Percentiles rank a stretch among this genome's conserved stretches.
phyloP scores from a whole-genome alignment of 1,284 basidiomycete species.

The Irpex sp. region DNA sequence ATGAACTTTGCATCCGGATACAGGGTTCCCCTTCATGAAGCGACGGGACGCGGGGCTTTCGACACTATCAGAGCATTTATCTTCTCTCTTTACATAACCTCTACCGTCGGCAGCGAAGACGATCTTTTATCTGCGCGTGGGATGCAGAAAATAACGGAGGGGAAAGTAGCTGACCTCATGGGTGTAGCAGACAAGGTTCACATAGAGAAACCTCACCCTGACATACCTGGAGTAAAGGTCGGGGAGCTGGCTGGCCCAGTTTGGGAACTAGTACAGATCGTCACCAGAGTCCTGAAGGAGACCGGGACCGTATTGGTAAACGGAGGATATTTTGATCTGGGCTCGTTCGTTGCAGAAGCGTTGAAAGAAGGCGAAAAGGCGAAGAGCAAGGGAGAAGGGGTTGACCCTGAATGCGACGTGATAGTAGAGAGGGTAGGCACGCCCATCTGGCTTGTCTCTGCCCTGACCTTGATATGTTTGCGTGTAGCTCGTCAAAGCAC shows the following conservation, averaged over 20 bases:
- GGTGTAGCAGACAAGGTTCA: slow-evolving; percentile 54
- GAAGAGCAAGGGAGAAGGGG: slow-evolving; percentile 25
- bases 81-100: slow-evolving; percentile 68
- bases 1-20: slow-evolving; percentile 83
- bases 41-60: slow-evolving; percentile 74
- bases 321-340: slow-evolving; percentile 67
- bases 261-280: slow-evolving; percentile 67
- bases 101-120: slow-evolving; percentile 44
- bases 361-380: slow-evolving; percentile 52
- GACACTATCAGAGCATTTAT: slow-evolving; percentile 73
- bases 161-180: slow-evolving; percentile 71
- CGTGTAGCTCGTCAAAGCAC: slow-evolving; percentile 60
- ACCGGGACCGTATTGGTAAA: slow-evolving; percentile 66
- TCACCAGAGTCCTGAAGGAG: slow-evolving; percentile 63
- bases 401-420: slow-evolving; percentile 46
- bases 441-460: slow-evolving; percentile 2
- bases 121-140: slow-evolving; percentile 68
- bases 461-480: slow-evolving; percentile 12
- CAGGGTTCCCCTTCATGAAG: slow-evolving; percentile 63
- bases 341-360: slow-evolving; percentile 67
- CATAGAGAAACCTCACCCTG: slow-evolving; percentile 67
- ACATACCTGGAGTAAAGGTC: slow-evolving; percentile 66
- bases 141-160: slow-evolving; percentile 48
- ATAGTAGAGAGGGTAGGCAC: slow-evolving; percentile 58
- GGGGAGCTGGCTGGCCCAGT: slow-evolving; percentile 75